A percentile compares a stretch with the other conserved stretches of the same genome.
These are phyloP conservation scores for Corynespora cassiicola DNA, from an alignment of 2,329 filamentous ascomycete species.

Conservation along the genomic window DNA sequence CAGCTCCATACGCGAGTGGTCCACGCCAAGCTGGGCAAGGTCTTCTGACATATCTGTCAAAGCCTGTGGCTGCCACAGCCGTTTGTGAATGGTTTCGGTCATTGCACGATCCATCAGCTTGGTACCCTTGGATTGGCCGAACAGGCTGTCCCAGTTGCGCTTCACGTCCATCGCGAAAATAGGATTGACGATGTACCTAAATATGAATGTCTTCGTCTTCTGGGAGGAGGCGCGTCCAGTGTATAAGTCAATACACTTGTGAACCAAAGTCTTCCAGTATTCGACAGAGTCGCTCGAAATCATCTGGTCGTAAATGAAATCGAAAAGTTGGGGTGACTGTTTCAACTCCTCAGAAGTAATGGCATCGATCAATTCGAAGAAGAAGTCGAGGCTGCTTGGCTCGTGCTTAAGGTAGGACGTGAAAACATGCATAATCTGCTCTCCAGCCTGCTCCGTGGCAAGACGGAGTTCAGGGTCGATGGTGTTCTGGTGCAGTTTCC, in stretches of 20 bases:
- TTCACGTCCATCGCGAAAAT: slow-evolving; percentile 97
- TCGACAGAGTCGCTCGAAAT: slow-evolving; percentile 85
- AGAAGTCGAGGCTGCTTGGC: slow-evolving; percentile 77
- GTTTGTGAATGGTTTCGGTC: slow-evolving; percentile 88
- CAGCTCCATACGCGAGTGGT: slow-evolving; percentile 95
- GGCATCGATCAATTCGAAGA: slow-evolving; percentile 84
- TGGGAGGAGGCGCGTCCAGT: slow-evolving; percentile 79
- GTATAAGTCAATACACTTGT: slow-evolving; percentile 88
- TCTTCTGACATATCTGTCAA: slow-evolving; percentile 84
- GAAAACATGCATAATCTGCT: slow-evolving; percentile 86
- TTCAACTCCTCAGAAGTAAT: slow-evolving; percentile 86
- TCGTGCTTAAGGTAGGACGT: slow-evolving; percentile 79
- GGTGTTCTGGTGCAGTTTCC: slow-evolving; percentile 71
- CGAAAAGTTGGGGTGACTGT: slow-evolving; percentile 74
- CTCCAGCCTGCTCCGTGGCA: slow-evolving; percentile 85
- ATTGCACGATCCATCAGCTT: slow-evolving; percentile 85
- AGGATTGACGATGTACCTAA: slow-evolving; percentile 92
- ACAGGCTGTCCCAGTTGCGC: slow-evolving; percentile 71
- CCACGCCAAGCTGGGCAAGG: slow-evolving; percentile 81
- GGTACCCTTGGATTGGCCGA: slow-evolving; percentile 62
- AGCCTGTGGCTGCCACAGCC: slow-evolving; percentile 88
- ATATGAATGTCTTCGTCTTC: slow-evolving; percentile 89
- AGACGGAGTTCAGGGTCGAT: slow-evolving; percentile 77
- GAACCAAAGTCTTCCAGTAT: slow-evolving; percentile 81
- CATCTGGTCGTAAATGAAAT: slow-evolving; percentile 84